Evolutionary conservation across 495 filamentous ascomycete species (phyloP).

Genomic region (Penicillium cinerascens): DNA sequence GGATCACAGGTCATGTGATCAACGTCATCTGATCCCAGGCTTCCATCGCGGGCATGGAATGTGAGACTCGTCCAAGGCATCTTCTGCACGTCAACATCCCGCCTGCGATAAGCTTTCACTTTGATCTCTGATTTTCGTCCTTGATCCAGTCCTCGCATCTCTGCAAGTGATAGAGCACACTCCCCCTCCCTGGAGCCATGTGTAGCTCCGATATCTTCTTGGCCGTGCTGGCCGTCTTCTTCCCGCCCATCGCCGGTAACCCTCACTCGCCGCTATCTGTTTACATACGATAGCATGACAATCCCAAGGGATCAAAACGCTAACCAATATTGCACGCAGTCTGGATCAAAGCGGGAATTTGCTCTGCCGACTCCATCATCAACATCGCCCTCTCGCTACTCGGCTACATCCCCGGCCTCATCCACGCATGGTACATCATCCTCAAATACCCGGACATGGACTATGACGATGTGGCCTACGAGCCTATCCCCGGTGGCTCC

Average conservation of each 20-base stretch:
- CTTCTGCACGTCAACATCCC: background rate
- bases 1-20: constrained; percentile 14
- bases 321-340: constrained; percentile 47
- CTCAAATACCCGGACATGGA: constrained; percentile 74
- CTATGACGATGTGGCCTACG: constrained; percentile 57
- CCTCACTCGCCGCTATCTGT: background rate
- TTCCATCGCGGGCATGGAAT: constrained; percentile 1
- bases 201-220: constrained; percentile 87
- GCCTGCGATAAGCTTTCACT: constrained; percentile 3
- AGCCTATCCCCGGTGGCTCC: constrained; percentile 52
- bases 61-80: background rate
- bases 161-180: constrained; percentile 18
- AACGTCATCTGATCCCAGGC: constrained; percentile 25
- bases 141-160: background rate
- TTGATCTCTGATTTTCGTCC: background rate
- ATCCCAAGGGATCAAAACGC: constrained; percentile 1
- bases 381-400: constrained; percentile 89
- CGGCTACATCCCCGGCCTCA: constrained; percentile 84
- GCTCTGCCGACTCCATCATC: constrained; percentile 89
- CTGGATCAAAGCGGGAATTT: constrained; percentile 94
- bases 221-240: constrained; percentile 81
- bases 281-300: background rate
- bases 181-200: constrained; percentile 32
- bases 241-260: constrained; percentile 87
- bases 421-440: constrained; percentile 99